phyloP scores from a whole-genome alignment of 352 stramenopile species.

The Phytophthora sp. region DNA sequence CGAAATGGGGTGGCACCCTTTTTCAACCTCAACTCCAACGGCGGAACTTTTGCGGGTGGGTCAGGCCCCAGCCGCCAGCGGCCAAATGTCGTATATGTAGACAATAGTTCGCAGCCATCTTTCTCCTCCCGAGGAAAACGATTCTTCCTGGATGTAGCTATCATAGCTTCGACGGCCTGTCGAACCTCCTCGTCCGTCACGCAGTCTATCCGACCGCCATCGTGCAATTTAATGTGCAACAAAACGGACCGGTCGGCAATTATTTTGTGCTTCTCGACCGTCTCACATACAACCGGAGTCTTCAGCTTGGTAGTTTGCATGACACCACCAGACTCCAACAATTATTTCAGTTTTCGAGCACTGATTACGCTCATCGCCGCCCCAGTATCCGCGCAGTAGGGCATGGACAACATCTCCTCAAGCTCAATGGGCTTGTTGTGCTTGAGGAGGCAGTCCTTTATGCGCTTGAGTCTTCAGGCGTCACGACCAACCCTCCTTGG shows the following conservation, averaged over 20 bases:
- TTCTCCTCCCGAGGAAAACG: constrained; percentile 1
- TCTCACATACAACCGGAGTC: neutral
- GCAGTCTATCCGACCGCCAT: neutral
- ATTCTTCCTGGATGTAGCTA: neutral
- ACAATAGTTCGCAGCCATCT: neutral
- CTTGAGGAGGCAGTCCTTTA: constrained; percentile 19
- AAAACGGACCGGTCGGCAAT: neutral
- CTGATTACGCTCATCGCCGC: neutral
- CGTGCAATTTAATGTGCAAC: neutral
- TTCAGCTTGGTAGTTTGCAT: neutral
- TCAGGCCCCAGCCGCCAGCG: neutral
- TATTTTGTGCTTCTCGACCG: neutral
- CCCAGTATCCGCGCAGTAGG: constrained; percentile 24
- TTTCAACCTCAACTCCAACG: neutral
- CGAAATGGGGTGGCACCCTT: neutral
- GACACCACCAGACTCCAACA: neutral
- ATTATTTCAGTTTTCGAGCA: neutral
- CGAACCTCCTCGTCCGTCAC: neutral
- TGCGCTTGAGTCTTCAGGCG: constrained; percentile 9
- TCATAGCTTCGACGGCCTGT: neutral
- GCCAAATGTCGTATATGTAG: constrained; percentile 13
- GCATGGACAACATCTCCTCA: constrained; percentile 19
- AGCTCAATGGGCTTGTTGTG: constrained; percentile 21
- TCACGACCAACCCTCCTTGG: neutral
- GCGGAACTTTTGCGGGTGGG: constrained; percentile 4